Conservation (phyloP, 1,284 basidiomycete genomes). For the Malassezia dermatis region DNA sequence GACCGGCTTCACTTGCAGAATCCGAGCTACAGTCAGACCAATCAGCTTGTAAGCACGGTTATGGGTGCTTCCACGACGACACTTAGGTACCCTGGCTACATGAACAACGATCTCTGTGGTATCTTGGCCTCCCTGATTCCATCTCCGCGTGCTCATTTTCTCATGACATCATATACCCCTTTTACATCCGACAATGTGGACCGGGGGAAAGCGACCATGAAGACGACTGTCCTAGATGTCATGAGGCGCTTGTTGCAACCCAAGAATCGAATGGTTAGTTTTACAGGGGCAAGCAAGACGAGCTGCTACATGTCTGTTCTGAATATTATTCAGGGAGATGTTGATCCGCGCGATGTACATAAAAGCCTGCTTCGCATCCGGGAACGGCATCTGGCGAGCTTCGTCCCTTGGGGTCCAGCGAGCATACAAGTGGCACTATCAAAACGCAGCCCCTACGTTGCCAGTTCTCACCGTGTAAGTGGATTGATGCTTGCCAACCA, state of each 20-base stretch:
- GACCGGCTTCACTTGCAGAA: constrained; percentile 83
- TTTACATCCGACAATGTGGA: constrained; percentile 70
- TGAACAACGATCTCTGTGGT: constrained; percentile 92
- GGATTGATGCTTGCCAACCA: constrained; percentile 98
- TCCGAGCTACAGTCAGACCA: constrained; percentile 65
- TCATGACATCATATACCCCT: constrained; percentile 99
- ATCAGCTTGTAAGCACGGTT: constrained; percentile 45
- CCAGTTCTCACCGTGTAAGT: constrained; percentile 77
- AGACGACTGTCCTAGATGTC: constrained; percentile 66
- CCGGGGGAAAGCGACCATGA: constrained; percentile 45
- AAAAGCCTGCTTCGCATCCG: constrained; percentile 92
- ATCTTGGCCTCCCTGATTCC: constrained; percentile 95
- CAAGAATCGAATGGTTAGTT: constrained; percentile 98
- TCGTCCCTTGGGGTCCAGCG: constrained; percentile 98
- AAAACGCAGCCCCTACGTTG: constrained; percentile 76
- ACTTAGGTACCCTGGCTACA: constrained; percentile 92
- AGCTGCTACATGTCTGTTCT: constrained; percentile 80
- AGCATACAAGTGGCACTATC: constrained; percentile 95
- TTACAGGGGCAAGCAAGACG: constrained; percentile 49
- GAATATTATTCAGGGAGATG: constrained; percentile 94
- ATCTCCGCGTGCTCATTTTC: constrained; percentile 95
- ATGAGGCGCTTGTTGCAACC: constrained; percentile 95
- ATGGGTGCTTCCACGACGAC: constrained; percentile 84
- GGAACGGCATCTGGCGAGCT: constrained; percentile 89
- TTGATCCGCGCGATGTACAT: constrained; percentile 96